Conservation (phyloP, 805 yeast genomes). For the Yarrowia yakushimensis region DNA sequence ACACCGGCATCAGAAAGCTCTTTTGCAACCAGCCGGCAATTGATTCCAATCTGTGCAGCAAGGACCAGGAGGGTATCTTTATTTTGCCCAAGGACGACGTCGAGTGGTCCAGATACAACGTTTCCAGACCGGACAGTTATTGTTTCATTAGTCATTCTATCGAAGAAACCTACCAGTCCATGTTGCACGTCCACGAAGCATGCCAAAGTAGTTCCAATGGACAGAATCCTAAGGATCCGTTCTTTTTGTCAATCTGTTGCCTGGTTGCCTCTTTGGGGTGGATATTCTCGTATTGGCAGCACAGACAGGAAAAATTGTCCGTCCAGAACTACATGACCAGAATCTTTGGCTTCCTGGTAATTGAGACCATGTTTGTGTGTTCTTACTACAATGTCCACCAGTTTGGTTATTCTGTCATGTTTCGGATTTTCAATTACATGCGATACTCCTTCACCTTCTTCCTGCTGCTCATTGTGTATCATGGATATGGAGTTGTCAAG, state of each 20-base stretch:
- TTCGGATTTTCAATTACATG: constrained; percentile 73
- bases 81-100: constrained; percentile 48
- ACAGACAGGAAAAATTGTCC: constrained; percentile 81
- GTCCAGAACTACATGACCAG: constrained; percentile 88
- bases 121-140: constrained; percentile 80
- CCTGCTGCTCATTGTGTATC: constrained; percentile 73
- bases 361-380: constrained; percentile 86
- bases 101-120: constrained; percentile 54
- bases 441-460: constrained; percentile 87
- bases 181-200: constrained; percentile 81
- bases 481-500: constrained; percentile 93
- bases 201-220: constrained; percentile 86
- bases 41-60: constrained; percentile 52
- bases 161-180: constrained; percentile 51
- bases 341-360: constrained; percentile 74
- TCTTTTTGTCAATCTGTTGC: constrained; percentile 78
- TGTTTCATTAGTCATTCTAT: constrained; percentile 66
- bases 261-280: constrained; percentile 78
- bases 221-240: constrained; percentile 85
- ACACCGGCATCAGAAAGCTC: constrained; percentile 42
- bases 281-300: constrained; percentile 79
- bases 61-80: constrained; percentile 56
- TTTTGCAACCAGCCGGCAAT: constrained; percentile 74
- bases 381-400: constrained; percentile 79
- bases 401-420: constrained; percentile 52